phyloP scores from a whole-genome alignment of 2,329 filamentous ascomycete genomes.

The Sporothrix globosa region DNA sequence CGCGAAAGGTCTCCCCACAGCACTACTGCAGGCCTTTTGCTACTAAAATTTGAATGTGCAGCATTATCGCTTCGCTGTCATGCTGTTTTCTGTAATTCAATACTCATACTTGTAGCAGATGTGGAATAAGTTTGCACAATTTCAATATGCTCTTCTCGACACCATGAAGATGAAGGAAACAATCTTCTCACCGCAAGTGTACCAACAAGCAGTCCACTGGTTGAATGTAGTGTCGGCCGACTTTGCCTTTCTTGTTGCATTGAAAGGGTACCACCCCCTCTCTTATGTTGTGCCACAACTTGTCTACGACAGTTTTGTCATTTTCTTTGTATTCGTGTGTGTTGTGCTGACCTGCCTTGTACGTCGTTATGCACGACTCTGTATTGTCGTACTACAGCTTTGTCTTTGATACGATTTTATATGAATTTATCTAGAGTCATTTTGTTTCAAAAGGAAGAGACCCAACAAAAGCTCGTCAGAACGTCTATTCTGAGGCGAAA shows the following conservation, averaged over 20 bases:
- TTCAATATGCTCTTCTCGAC: neutral
- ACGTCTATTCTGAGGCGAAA: slow-evolving; percentile 1
- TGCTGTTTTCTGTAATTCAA: slow-evolving; percentile 16
- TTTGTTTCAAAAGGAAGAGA: neutral
- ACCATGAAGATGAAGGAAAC: neutral
- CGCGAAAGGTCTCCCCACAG: slow-evolving; percentile 14
- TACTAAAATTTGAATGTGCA: neutral
- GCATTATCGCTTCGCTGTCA: neutral
- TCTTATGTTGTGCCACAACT: neutral
- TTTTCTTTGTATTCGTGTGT: neutral
- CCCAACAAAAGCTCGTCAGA: too few species aligned
- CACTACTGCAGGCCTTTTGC: slow-evolving; percentile 11
- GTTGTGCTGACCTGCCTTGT: neutral
- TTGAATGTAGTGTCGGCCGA: neutral
- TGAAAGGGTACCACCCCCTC: neutral
- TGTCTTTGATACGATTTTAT: slow-evolving; percentile 13
- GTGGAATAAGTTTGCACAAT: slow-evolving; percentile 20
- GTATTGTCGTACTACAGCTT: neutral
- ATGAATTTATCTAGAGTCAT: neutral
- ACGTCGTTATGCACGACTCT: slow-evolving; percentile 16
- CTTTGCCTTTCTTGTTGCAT: neutral
- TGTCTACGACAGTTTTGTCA: slow-evolving; percentile 13
- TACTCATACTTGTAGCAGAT: slow-evolving; percentile 7
- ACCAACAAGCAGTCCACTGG: neutral
- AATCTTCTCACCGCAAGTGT: neutral